Base-by-base conservation (phyloP, 176 grass and related monocot species). In the Hsuehochloa calcarea region DNA sequence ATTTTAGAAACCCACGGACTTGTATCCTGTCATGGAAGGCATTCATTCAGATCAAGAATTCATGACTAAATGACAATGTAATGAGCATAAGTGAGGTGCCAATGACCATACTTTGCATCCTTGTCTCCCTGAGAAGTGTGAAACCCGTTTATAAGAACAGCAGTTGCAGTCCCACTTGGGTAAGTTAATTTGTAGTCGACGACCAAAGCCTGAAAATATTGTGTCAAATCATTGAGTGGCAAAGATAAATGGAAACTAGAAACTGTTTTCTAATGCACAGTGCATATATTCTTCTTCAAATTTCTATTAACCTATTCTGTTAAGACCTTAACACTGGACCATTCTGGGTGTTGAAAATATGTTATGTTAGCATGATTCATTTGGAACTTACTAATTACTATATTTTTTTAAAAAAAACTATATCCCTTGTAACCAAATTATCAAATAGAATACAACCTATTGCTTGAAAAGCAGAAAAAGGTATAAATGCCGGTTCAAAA, bases 161-260 rank as follows among this genome's bases (percentile, higher is more conserved):
- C 95, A 31, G 92, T 97, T 65, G 95, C 95, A 1, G 95, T 97
- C 38, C 92, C 92, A 74, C 92, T 97, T 50, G 93, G 95, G 77
- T 97, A 97, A 64, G 85, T 87, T 86, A 97, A 77, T 63, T 95
- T 93, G 82, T 93, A 97, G 78, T 97, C 92, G n/a, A 95, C 75
- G 29, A 97, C 94, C 80, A 97, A 87, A 66, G 89, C 83, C 95
- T 97, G 90, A n/a, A 90, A 22, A 84, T 15, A 59, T 88, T 15
- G 65, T 72, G 15, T 71, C 44, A 38, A 72, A 83, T 27, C 0
- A 31, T 37, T 25, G 14, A 51, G 51, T 62, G 70, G 1, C 10
- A 66, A 58, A 74, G 20, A 85, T 8, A 46, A 63, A 61, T 46
- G 4, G 16, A 22, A 65, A 25, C 4, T 22, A 27, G 5, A 23